Base-by-base conservation (phyloP, 305 asterid genomes). In the Solanum hybrid region DNA sequence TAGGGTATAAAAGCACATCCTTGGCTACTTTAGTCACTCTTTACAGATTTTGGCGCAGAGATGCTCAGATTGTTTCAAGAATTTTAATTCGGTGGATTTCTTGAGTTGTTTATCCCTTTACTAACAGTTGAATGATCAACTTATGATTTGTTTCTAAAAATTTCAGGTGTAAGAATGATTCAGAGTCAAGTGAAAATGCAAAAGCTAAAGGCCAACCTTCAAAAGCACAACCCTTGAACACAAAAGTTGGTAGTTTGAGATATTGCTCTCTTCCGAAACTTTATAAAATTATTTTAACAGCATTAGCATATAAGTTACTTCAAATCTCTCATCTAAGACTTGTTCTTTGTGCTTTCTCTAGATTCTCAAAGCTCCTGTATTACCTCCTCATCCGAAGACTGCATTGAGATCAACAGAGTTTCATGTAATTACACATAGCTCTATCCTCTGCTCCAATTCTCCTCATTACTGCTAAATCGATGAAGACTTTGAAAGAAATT, bases 211-310 rank as follows among this genome's bases (percentile, higher is more conserved):
- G 89, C 90, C 92, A 87, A 80, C 89, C 5, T 90, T 90, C 90
- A 17, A 94, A 89, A 91, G 90, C 92, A 40, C 93, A 60, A 71
- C 89, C 95, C 7, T 86, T 89, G 89, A 95, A 92, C 93, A 94
- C 69, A 93, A 96, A 95, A 88, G 99, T 96, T 89, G 71, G 97
- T 95, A 90, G 88, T 90, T 35, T 56, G 10, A 46, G 26, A 42
- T 81, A 40, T 16, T 79, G 12, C 22, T 81, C 16, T 40, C 32
- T 26, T 40, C 36, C 69, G 0, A 1, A 81, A 81, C 69, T 40
- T 2, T 27, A 42, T 20, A 27, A 72, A 84, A 75, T 46, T 51
- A 36, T 85, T 66, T 75, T 3, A 32, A 32, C 36, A 34, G 32
- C 20, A 24, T 71, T 56, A 11, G 56, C 35, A 31, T 27, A 42